Conservation (phyloP, 129 eudicot species). For the Flaveria robusta region DNA sequence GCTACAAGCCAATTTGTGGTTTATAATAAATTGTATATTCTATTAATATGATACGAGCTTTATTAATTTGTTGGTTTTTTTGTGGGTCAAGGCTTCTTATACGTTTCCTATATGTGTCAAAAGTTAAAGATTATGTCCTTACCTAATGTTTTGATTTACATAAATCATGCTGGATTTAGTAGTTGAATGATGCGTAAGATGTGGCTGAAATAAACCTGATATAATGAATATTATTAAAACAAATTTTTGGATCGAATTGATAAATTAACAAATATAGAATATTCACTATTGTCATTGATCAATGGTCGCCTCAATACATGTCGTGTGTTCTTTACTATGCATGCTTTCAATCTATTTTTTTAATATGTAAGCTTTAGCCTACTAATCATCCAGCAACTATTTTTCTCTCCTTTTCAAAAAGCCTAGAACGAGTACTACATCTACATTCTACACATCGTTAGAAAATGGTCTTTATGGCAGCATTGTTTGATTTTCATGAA, state of each 20-base stretch:
- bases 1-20: constrained; percentile 18
- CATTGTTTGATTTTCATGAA: no score
- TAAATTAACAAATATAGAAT: background rate
- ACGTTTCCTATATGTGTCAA: background rate
- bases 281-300: no score
- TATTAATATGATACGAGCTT: background rate
- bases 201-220: background rate
- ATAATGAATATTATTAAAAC: background rate
- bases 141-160: constrained; percentile 26
- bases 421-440: no score
- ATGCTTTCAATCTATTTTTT: no score
- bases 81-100: constrained; percentile 10
- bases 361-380: no score
- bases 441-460: no score
- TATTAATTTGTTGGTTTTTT: constrained; percentile 14
- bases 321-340: no score
- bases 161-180: constrained; percentile 12
- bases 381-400: no score
- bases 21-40: background rate
- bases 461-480: no score
- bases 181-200: background rate
- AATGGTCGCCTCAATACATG: no score
- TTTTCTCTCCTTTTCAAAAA: no score
- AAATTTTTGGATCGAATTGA: background rate
- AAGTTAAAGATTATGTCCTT: constrained; percentile 5